Evolutionary conservation across 257 asterid genomes (phyloP).

Genomic region (Solanum okadae): DNA sequence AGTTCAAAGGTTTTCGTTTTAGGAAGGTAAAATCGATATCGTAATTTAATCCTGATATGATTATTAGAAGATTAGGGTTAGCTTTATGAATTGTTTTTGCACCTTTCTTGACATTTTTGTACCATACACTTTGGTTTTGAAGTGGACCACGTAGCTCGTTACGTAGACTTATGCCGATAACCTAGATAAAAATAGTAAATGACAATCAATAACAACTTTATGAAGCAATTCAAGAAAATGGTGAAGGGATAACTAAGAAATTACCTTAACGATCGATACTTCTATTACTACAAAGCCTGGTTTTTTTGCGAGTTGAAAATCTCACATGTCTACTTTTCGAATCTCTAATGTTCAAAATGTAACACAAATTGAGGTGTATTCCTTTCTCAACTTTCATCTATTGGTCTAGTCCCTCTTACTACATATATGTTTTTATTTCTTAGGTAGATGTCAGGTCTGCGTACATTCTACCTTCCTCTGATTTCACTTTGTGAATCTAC

Average conservation of each 20-base stretch:
- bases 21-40: conserved; percentile 31
- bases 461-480: fast-evolving
- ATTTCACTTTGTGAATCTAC: no score
- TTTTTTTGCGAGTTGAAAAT: neutral
- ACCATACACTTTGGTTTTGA: conserved; percentile 32
- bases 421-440: neutral
- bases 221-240: neutral
- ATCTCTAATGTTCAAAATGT: neutral
- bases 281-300: neutral
- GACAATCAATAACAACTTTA: neutral
- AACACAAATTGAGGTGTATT: neutral
- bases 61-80: conserved; percentile 32
- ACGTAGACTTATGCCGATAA: conserved; percentile 46
- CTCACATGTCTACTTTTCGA: neutral
- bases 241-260: neutral
- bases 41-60: conserved; percentile 37
- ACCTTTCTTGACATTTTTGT: conserved; percentile 23
- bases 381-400: neutral
- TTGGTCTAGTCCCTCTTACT: neutral
- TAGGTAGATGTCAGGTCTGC: fast-evolving
- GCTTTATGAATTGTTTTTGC: conserved; percentile 26
- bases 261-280: neutral
- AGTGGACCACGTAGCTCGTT: conserved; percentile 60
- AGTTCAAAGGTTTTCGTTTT: conserved; percentile 12
- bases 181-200: conserved; percentile 13